Conservation (phyloP, 2,329 filamentous ascomycete species). For the Mariannaea sp. region DNA sequence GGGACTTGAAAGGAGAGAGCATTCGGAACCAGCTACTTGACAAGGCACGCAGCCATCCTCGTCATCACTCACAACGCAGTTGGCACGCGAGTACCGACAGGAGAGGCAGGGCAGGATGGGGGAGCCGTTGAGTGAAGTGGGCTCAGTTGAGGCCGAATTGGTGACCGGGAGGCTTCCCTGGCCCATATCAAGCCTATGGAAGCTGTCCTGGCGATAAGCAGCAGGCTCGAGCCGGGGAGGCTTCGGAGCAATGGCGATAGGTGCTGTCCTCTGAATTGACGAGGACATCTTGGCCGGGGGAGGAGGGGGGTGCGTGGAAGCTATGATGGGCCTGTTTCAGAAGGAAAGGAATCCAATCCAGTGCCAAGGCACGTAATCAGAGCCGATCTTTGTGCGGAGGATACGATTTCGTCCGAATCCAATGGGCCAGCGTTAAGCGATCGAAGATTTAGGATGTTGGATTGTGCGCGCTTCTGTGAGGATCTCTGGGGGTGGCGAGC, state of each 20-base stretch:
- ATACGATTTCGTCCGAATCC: not conserved
- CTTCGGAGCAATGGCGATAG: constrained; percentile 69
- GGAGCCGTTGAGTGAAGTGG: constrained; percentile 47
- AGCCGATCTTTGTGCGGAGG: constrained; percentile 23
- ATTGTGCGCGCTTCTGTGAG: constrained; percentile 11
- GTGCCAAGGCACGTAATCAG: constrained; percentile 13
- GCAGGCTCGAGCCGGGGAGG: constrained; percentile 51
- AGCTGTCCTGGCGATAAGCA: constrained; percentile 53
- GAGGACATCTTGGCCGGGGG: constrained; percentile 54
- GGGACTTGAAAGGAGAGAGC: constrained; percentile 77
- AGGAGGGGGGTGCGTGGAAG: constrained; percentile 26
- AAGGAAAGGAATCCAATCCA: constrained; percentile 24
- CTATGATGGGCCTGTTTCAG: constrained; percentile 17
- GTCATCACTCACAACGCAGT: constrained; percentile 77
- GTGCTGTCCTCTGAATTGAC: constrained; percentile 62
- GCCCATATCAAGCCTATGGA: constrained; percentile 54
- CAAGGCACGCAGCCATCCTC: constrained; percentile 77
- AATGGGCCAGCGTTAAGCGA: constrained; percentile 6
- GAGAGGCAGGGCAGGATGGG: constrained; percentile 68
- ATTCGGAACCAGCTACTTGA: constrained; percentile 77
- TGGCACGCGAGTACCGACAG: constrained; percentile 73
- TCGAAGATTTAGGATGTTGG: not conserved
- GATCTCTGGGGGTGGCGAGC: constrained; percentile 6
- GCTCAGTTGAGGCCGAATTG: constrained; percentile 54
- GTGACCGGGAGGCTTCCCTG: constrained; percentile 57